Base-by-base conservation (phyloP, 352 stramenopile genomes). In the Globisporangium cystogenes region DNA sequence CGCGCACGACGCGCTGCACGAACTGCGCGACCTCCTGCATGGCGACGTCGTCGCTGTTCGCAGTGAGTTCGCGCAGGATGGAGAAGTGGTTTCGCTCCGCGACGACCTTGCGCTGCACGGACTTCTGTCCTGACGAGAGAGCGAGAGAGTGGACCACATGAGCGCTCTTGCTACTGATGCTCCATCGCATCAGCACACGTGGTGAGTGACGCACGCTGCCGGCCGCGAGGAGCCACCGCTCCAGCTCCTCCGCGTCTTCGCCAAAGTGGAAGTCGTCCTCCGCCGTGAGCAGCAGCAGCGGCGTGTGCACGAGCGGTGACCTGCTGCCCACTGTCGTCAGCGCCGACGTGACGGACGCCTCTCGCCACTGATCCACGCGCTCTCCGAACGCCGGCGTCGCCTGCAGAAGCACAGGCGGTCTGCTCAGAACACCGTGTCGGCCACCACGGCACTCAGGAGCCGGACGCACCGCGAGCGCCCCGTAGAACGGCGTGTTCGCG, bases 191-290 rank as follows among this genome's bases (percentile, higher is more conserved):
- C 12, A 21, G 31, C 8, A 2, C 29, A 18, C 1, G n/a, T n/a
- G n/a, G n/a, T n/a, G n/a, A 33, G 20, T 16, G 7, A 58, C 71
- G 46, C 55, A 91, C 82, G 51, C 81, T 81, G 55, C 78, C 81
- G 49, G 65, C 66, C 23, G 70, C 55, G 27, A 40, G 12, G 41
- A 94, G 66, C 83, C 81, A 91, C 21, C 49, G 54, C 27, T 82
- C 64, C 5, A 94, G 66, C 36, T 94, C 83, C 3, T 63, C 41
- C 6, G 76, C 66, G 42, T 94, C 83, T 55, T 90, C 67, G 27
- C 74, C 53, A n/a, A 94, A 83, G 47, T 94, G 81, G n/a, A 89
- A 87, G 48, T 94, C 83, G 21, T 91, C 76, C 55, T 82, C 59
- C 6, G 83, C 81, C 46, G 74, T 90, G 10, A 92, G 44, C 1